Evolutionary conservation across 345 rosid species (phyloP), one percentile per base, ranked within the genome.

Genomic region (Hibiscus tridactylites): DNA sequence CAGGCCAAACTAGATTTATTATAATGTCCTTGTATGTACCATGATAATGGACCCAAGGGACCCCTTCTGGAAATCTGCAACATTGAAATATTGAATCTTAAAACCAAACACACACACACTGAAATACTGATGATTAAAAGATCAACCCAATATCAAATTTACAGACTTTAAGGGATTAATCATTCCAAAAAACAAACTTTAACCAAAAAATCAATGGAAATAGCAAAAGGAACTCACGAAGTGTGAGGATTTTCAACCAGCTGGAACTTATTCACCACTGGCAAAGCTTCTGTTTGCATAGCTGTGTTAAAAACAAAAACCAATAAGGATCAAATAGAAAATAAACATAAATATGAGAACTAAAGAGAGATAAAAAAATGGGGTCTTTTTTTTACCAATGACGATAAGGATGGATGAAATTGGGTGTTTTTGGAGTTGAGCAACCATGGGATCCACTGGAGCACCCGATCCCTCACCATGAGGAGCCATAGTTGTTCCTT

Each of bases 221-320:
- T n/a, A 37, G 63, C 9, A 9, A 19, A 28, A 12, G 64, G 65
- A 83, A 78, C 85, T 81, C 61, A 93, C 98, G 75, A 75, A 4
- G 97, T 60, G 21, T 73, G 80, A 12, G 60, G 71, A 65, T 87
- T 91, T 76, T 88, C 83, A 29, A 76, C 75, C 54, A 91, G 89
- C 61, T 81, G 74, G 76, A 94, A 82, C 81, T 76, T 88, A 59
- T 86, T 76, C 50, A 94, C 96, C 76, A 94, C 56, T 52, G 93
- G 97, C 84, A 86, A 77, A 52, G 97, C 98, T 81, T 94, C 97
- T 65, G 90, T 81, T 77, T 87, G 95, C 97, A 94, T 90, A 80
- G 97, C 98, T 94, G 73, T 39, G 42, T 24, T 12, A 59, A 61
- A 68, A 29, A 44, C 8, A 56, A 68, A 13, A 21, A 65, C 26